These are phyloP conservation scores for Oryza australiensis DNA, from an alignment of 176 grass and related monocot species.

Conservation along the genomic window DNA sequence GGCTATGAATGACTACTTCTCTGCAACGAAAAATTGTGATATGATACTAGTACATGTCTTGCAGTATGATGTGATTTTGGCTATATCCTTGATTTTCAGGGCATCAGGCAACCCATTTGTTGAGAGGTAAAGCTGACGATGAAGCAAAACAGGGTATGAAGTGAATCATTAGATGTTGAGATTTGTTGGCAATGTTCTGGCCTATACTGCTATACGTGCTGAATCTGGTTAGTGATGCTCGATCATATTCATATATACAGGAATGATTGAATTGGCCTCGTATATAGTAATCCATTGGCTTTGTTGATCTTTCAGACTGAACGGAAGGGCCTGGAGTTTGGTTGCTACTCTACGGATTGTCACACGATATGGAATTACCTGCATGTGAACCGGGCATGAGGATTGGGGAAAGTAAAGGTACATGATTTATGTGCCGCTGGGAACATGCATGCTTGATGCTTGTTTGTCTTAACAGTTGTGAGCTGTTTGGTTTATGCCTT, in stretches of 20 bases:
- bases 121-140: conserved; percentile 94
- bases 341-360: conserved; percentile 83
- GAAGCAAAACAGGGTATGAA: conserved; percentile 71
- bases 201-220: conserved; percentile 56
- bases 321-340: conserved; percentile 90
- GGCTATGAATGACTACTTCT: background rate
- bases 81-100: conserved; percentile 47
- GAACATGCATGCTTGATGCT: too few species aligned
- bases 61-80: background rate
- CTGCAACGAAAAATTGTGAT: background rate
- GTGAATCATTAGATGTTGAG: conserved; percentile 41
- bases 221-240: conserved; percentile 55
- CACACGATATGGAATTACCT: conserved; percentile 93
- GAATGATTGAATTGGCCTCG: background rate
- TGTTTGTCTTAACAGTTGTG: too few species aligned
- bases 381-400: conserved; percentile 59
- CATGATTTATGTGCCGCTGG: too few species aligned
- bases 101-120: conserved; percentile 72
- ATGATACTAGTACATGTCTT: background rate
- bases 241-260: background rate
- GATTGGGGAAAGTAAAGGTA: conserved; percentile 67
- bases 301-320: conserved; percentile 52
- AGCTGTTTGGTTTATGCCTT: too few species aligned
- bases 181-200: too few species aligned
- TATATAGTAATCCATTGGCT: background rate